Base-by-base conservation (phyloP, 148 eudicot species). In the Dysphania ambrosioides region DNA sequence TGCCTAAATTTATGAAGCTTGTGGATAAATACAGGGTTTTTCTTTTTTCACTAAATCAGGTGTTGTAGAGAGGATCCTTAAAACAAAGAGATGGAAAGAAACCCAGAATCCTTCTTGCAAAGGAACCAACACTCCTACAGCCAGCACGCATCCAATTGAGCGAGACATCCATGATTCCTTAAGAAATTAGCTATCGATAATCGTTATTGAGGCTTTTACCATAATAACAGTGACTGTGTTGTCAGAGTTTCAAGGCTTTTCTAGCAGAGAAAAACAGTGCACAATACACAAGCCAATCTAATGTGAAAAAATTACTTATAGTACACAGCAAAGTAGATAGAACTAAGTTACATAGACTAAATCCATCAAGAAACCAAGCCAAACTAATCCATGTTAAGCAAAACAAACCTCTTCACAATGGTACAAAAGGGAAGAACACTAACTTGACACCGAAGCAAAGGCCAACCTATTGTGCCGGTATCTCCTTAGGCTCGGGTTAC, bases 261-360 rank as follows among this genome's bases (percentile, higher is more conserved):
- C 10, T n/a, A 53, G 21, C 26, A 6, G 24, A 0, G 24, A 19
- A 6, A 53, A 53, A 49, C 19, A 53, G 11, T 1, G 9, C 58
- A 19, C 26, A 5, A 53, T 53, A 8, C 24, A 53, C 26, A 61
- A 15, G n/a, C n/a, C 21, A 30, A 30, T 30, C 58, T n/a, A 16
- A 1, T 1, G 4, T 66, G 58, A 30, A 15, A 34, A 70, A 38
- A 6, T 53, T 55, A 44, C 42, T 51, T 18, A 38, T n/a, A 58
- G 12, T 30, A 68, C 44, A 26, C 35, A n/a, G 49, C 64, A 29
- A 56, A 27, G 7, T 12, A 74, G 40, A 38, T 41, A 31, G 40
- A 13, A 67, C 62, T 26, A 75, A 18, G 18, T 64, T 36, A 72
- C 75, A 78, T 32, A 40, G 58, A 55, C 77, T 30, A 57, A 51